Percentiles rank a stretch among this genome's conserved stretches.
Evolutionary conservation across 2,329 filamentous ascomycete genomes (phyloP).

Genomic region (Pseudocercospora macadamiae): DNA sequence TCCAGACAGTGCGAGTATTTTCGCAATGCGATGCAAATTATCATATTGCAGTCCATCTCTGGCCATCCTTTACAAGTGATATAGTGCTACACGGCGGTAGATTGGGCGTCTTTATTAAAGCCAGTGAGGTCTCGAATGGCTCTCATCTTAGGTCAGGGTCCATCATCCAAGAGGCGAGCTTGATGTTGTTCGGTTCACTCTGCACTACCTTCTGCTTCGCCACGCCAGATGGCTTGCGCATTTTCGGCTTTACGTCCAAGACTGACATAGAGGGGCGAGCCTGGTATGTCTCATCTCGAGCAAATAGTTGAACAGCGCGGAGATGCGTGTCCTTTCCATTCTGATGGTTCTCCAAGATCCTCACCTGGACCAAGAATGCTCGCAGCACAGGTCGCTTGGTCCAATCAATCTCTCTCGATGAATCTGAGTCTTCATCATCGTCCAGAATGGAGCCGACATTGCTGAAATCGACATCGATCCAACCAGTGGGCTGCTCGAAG

Average conservation of each 20-base stretch:
- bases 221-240: not conserved
- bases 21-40: too few species aligned
- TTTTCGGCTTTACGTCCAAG: conserved; percentile 18
- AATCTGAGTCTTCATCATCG: conserved; percentile 35
- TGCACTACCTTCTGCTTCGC: not conserved
- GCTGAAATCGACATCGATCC: conserved; percentile 80
- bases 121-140: too few species aligned
- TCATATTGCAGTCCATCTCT: too few species aligned
- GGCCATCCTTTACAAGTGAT: too few species aligned
- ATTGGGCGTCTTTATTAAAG: too few species aligned
- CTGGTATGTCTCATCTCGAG: conserved; percentile 44
- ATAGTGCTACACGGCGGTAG: too few species aligned
- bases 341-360: conserved; percentile 94
- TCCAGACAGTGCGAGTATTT: too few species aligned
- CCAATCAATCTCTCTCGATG: conserved; percentile 46
- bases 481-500: conserved; percentile 79
- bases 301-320: conserved; percentile 85
- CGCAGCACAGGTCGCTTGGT: conserved; percentile 72
- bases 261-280: conserved; percentile 16
- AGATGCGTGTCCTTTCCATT: conserved; percentile 99
- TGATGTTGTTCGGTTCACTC: conserved; percentile 35
- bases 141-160: conserved; percentile 41
- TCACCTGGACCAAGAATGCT: conserved; percentile 87
- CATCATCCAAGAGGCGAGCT: conserved; percentile 39
- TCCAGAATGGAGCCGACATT: conserved; percentile 57